Conservation (phyloP, 345 rosid genomes). For the Eutrema japonicum region DNA sequence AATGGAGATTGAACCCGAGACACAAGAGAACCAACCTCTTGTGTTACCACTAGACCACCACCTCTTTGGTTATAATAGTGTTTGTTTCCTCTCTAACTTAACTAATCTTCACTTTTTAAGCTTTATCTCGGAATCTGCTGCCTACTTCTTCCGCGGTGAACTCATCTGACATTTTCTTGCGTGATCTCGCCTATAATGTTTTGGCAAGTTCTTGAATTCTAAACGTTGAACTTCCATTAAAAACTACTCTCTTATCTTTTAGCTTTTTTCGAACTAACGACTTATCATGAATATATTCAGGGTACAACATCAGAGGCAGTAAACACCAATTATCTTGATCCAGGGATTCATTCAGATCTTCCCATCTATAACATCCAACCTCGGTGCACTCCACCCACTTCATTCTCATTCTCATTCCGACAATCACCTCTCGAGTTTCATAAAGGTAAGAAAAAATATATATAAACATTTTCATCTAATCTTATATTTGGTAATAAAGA, state of each 20-base stretch:
- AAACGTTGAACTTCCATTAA: not conserved
- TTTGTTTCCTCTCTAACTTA: not conserved
- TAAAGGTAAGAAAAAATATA: conserved; percentile 46
- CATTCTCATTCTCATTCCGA: conserved; percentile 41
- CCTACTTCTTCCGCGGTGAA: conserved; percentile 42
- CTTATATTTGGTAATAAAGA: too few species aligned
- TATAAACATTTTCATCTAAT: too few species aligned
- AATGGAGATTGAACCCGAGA: too few species aligned
- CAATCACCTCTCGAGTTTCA: conserved; percentile 22
- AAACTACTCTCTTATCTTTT: conserved; percentile 20
- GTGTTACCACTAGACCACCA: too few species aligned
- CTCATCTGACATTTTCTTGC: conserved; percentile 46
- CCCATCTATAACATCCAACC: conserved; percentile 64
- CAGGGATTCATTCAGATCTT: conserved; percentile 55
- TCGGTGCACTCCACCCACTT: conserved; percentile 54
- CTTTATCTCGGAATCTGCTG: conserved; percentile 57
- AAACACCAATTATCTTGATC: conserved; percentile 55
- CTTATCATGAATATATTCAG: conserved; percentile 47
- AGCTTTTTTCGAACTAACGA: conserved; percentile 7
- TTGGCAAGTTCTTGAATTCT: conserved; percentile 49
- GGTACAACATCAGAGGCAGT: conserved; percentile 56
- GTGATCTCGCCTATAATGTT: conserved; percentile 49
- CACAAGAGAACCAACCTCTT: too few species aligned
- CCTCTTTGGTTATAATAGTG: not conserved
- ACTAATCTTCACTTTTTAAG: conserved; percentile 44